Conservation (phyloP, 306 rosid genomes). For the Cicer bijugum region DNA sequence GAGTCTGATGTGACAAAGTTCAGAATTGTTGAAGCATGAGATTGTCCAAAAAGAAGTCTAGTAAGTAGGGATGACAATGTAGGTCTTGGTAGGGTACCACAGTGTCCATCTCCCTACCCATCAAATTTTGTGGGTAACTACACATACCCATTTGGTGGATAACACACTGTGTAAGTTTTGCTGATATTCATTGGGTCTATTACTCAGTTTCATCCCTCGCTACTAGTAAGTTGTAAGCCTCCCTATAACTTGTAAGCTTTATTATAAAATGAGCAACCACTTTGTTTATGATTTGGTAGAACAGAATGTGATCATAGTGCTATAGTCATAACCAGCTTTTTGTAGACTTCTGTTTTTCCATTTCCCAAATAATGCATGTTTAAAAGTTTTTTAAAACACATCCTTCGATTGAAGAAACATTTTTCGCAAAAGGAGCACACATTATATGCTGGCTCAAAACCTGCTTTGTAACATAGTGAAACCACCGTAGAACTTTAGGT, state of each 20-base stretch:
- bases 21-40: slow-evolving; percentile 18
- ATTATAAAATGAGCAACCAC: slow-evolving; percentile 7
- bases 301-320: slow-evolving; percentile 13
- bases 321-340: neutral
- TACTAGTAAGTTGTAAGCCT: neutral
- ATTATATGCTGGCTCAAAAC: neutral
- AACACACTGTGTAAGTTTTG: neutral
- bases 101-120: neutral
- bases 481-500: neutral
- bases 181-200: neutral
- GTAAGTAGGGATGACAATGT: neutral
- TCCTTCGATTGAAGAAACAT: neutral
- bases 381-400: neutral
- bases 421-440: neutral
- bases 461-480: slow-evolving; percentile 15
- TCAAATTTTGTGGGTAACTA: neutral
- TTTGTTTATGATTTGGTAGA: slow-evolving; percentile 6
- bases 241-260: neutral
- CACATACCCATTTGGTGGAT: neutral
- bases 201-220: neutral
- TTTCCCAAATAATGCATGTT: neutral
- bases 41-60: neutral
- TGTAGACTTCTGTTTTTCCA: neutral
- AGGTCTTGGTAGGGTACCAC: neutral
- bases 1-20: slow-evolving; percentile 11